phyloP scores from a whole-genome alignment of 441 rosid genomes.

The Croton setiger region DNA sequence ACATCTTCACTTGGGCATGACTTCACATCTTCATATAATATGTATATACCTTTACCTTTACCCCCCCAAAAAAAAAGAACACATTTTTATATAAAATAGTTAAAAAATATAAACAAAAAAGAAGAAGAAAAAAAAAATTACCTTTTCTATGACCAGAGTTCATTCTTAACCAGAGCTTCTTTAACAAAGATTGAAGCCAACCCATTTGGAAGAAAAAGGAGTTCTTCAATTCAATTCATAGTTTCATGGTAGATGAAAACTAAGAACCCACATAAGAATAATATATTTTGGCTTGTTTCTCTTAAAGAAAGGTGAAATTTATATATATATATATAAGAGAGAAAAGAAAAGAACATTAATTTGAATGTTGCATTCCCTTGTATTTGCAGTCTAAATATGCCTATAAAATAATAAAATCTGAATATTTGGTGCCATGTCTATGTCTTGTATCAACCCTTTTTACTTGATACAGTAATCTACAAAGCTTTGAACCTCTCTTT shows the following conservation, averaged over 20 bases:
- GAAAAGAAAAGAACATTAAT: too few relatives aligned
- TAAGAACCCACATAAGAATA: slow-evolving; percentile 33
- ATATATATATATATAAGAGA: too few relatives aligned
- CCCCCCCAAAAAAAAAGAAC: not conserved
- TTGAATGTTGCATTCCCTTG: not conserved
- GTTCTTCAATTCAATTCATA: too few relatives aligned
- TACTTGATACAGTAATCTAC: not conserved
- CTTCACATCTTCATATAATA: slow-evolving; percentile 44
- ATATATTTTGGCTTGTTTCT: too few relatives aligned
- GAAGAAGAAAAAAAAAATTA: slow-evolving; percentile 2
- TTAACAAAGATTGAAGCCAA: slow-evolving; percentile 38
- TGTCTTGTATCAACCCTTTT: not conserved
- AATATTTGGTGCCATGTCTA: slow-evolving; percentile 4
- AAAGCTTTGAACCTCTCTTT: too few relatives aligned
- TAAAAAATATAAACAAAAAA: too few relatives aligned
- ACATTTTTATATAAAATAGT: too few relatives aligned
- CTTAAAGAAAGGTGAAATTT: too few relatives aligned
- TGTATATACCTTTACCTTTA: slow-evolving; percentile 34
- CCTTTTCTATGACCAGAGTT: slow-evolving; percentile 34
- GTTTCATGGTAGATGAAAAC: slow-evolving; percentile 32
- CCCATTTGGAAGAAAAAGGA: slow-evolving; percentile 29
- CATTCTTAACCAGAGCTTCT: slow-evolving; percentile 39
- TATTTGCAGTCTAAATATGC: slow-evolving; percentile 6
- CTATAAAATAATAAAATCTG: not conserved
- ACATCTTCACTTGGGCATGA: slow-evolving; percentile 45